A percentile compares a stretch with the other conserved stretches of the same genome.
Conservation (phyloP, 2,329 filamentous ascomycete genomes). For the Penicillium sp. region DNA sequence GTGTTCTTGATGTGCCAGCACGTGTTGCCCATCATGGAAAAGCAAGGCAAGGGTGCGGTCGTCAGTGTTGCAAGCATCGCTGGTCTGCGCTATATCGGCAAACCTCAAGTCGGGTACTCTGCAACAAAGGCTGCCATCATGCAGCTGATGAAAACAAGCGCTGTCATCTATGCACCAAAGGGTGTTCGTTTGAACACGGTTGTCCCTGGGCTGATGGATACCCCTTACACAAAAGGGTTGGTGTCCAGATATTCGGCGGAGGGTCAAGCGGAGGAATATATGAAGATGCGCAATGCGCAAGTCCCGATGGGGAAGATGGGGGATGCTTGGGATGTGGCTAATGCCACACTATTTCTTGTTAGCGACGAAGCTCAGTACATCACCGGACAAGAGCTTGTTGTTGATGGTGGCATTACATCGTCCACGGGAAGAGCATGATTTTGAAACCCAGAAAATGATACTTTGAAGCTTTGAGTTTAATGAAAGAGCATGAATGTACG, state of each 20-base stretch:
- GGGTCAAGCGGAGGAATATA: conserved; percentile 48
- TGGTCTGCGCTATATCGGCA: conserved; percentile 55
- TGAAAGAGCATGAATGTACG: no score
- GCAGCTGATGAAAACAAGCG: conserved; percentile 54
- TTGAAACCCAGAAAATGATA: not conserved
- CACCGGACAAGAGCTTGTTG: conserved; percentile 38
- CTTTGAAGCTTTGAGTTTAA: no score
- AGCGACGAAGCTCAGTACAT: conserved; percentile 34
- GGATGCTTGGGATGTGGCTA: conserved; percentile 36
- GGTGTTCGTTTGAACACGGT: conserved; percentile 55
- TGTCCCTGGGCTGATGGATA: conserved; percentile 60
- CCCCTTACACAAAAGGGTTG: conserved; percentile 52
- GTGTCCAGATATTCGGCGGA: conserved; percentile 47
- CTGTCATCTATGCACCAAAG: conserved; percentile 44
- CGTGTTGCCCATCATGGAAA: conserved; percentile 28
- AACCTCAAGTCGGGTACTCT: conserved; percentile 58
- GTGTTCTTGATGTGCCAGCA: conserved; percentile 56
- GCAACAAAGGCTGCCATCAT: conserved; percentile 55
- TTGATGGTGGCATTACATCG: conserved; percentile 39
- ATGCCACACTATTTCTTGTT: conserved; percentile 34
- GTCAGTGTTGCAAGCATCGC: conserved; percentile 56
- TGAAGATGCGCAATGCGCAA: conserved; percentile 24
- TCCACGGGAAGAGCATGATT: conserved; percentile 18
- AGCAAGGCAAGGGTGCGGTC: conserved; percentile 38
- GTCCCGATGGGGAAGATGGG: conserved; percentile 38